A percentile compares a stretch with the other conserved stretches of the same genome.
Evolutionary conservation across 805 yeast genomes (phyloP).

Genomic region (Candida pseudoglaebosa): DNA sequence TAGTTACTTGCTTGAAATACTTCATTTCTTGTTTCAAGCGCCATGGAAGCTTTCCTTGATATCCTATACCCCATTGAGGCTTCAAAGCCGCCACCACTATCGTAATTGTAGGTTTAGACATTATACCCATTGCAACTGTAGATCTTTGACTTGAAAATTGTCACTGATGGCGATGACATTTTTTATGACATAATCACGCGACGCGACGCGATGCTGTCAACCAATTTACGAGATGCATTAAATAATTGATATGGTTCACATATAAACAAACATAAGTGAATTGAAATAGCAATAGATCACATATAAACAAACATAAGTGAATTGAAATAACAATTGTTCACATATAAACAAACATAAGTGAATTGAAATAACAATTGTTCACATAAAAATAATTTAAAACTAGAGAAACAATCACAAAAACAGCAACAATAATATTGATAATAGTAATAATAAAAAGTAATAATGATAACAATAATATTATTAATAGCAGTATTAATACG

Average conservation of each 20-base stretch:
- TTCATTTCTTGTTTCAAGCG: constrained; percentile 76
- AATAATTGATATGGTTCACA: neutral
- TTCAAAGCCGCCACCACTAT: constrained; percentile 82
- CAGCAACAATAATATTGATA: neutral
- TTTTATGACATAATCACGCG: neutral
- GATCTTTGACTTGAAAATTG: neutral
- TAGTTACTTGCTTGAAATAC: constrained; percentile 75
- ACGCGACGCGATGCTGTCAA: no score
- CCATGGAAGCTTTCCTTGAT: constrained; percentile 85
- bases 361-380: constrained; percentile 2
- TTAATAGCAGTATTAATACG: no score
- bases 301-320: no score
- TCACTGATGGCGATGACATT: no score
- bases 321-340: constrained; percentile 3
- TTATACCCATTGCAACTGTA: neutral
- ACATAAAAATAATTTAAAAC: neutral
- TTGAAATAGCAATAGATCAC: constrained; percentile 1
- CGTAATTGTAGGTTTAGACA: constrained; percentile 21
- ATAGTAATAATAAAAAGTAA: no score
- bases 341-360: neutral
- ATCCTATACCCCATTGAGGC: constrained; percentile 83
- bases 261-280: no score
- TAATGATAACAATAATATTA: no score
- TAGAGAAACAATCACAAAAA: constrained; percentile 4
- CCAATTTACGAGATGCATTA: no score